Evolutionary conservation across 805 yeast genomes (phyloP).

Genomic region (Martiniozyma abietophila): DNA sequence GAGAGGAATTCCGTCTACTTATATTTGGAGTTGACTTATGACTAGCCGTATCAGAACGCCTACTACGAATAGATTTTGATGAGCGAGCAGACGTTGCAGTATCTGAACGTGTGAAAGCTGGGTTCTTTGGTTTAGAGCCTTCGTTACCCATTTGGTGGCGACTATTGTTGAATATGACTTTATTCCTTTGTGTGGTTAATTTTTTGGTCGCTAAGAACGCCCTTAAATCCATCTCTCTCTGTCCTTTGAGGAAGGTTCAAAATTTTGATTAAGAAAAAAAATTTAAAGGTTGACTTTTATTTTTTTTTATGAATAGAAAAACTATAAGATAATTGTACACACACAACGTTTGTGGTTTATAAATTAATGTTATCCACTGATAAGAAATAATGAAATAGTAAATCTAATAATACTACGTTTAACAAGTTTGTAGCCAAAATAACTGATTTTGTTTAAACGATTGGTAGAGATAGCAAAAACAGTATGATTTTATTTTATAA

Average conservation of each 20-base stretch:
- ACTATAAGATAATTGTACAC: neutral
- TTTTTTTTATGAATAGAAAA: neutral
- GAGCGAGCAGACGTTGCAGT: slow-evolving; percentile 25
- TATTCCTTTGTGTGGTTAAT: neutral
- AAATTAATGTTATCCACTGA: no score
- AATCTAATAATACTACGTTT: no score
- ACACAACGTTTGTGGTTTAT: no score
- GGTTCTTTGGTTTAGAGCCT: slow-evolving; percentile 23
- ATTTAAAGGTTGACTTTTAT: neutral
- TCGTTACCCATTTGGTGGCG: slow-evolving; percentile 37
- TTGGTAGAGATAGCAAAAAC: no score
- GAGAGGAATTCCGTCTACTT: slow-evolving; percentile 21
- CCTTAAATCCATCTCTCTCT: neutral
- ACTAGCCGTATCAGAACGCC: slow-evolving; percentile 18
- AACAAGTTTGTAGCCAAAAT: no score
- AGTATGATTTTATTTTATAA: no score
- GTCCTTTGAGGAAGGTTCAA: neutral
- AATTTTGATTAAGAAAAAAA: neutral
- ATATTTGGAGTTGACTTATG: slow-evolving; percentile 19
- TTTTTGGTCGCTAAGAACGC: no score
- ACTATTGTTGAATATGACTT: no score
- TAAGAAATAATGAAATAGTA: no score
- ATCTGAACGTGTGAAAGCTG: slow-evolving; percentile 24
- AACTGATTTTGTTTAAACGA: no score
- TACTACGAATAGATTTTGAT: slow-evolving; percentile 23